Evolutionary conservation across 2,329 filamentous ascomycete genomes (phyloP), one percentile per base, ranked within the genome.

Genomic region (Blastomyces percursus): DNA sequence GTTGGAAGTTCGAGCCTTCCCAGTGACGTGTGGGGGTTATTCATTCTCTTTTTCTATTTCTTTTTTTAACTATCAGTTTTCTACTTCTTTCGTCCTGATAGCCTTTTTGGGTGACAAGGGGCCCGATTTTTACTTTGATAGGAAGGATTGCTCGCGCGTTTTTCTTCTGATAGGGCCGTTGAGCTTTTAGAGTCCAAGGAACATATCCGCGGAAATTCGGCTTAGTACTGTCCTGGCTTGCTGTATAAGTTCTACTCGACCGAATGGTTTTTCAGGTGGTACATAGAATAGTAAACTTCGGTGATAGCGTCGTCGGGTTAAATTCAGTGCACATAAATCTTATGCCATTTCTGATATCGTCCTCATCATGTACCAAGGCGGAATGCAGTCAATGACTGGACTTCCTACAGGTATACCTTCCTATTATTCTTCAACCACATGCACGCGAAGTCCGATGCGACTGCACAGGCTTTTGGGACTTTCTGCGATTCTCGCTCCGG

Each of bases 1-100:
- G 72, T 73, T 74, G 72, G 72, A 74, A 74, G 72, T 74, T 74
- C 73, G 71, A 74, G 72, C 72, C 73, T 74, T 74, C 72, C 72
- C 72, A 71, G 72, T 72, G 72, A 74, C 72, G 72, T 19, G 48
- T 63, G n/a, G n/a, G n/a, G n/a, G n/a, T n/a, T n/a, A n/a, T 30
- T 30, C 4, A 30, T 30, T 59, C 61, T 63, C 59, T 11, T 14
- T 14, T 9, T 19, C 58, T 48, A 38, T 14, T 50, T 46, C 48
- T 48, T 19, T n/a, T 7, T 9, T 19, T 12, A 1, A n/a, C n/a
- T n/a, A n/a, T n/a, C n/a, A n/a, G n/a, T 46, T 58, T 11, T 19
- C 4, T 42, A 14, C 40, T 5, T 42, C 5, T 19, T 3, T 42
- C 30, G 1, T 35, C 32, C 32, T 35, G 32, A 35, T 35, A 9